Conservation (phyloP, 306 rosid genomes). For the Phaseolus lunatus region DNA sequence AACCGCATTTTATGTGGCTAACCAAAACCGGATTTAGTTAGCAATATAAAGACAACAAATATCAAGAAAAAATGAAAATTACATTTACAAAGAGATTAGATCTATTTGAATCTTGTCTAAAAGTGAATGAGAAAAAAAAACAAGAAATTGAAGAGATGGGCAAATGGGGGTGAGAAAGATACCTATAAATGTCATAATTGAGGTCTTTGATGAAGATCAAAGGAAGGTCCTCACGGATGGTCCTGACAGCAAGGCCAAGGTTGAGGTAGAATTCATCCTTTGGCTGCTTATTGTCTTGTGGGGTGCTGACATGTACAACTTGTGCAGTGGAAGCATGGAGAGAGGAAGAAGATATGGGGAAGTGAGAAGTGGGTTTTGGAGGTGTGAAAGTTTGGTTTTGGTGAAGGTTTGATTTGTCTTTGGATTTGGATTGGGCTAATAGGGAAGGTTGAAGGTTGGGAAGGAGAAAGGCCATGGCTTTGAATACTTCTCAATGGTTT, state of each 20-base stretch:
- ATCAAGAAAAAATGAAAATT: not conserved
- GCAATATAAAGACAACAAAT: not conserved
- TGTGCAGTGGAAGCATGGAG: constrained; percentile 55
- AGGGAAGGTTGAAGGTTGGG: constrained; percentile 70
- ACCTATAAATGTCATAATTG: constrained; percentile 92
- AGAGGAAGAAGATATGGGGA: constrained; percentile 49
- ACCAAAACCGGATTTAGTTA: not conserved
- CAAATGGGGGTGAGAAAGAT: constrained; percentile 32
- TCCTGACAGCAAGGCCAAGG: constrained; percentile 87
- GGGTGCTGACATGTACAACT: constrained; percentile 63
- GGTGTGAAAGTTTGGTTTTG: constrained; percentile 48
- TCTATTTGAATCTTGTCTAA: not conserved
- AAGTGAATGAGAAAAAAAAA: not conserved
- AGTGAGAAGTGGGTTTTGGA: constrained; percentile 51
- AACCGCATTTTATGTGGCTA: not conserved
- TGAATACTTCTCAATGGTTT: constrained; percentile 19
- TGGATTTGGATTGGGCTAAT: constrained; percentile 63
- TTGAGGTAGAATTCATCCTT: constrained; percentile 85
- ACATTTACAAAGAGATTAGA: not conserved
- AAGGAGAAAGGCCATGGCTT: constrained; percentile 82
- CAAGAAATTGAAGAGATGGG: constrained; percentile 3
- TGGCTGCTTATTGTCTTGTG: constrained; percentile 55
- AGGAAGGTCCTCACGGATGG: constrained; percentile 90
- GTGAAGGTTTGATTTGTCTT: constrained; percentile 54
- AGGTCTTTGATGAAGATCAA: constrained; percentile 80